phyloP scores from a whole-genome alignment of 108 stramenopile species.

The Tribonema minus region DNA sequence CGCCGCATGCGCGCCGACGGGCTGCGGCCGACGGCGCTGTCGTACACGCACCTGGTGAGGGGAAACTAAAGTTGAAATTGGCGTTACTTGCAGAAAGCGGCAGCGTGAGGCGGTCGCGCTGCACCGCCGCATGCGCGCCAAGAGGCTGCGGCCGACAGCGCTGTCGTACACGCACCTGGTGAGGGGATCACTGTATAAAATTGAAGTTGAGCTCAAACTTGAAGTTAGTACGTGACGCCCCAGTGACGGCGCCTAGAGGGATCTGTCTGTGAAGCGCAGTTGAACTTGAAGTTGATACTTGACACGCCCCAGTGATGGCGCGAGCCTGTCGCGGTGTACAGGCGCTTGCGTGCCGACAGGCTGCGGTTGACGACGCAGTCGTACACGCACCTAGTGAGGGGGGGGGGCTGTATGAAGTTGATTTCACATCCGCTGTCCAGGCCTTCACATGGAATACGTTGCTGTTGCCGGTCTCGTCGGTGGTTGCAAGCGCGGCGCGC shows the following conservation, averaged over 20 bases:
- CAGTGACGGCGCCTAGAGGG: too few relatives aligned
- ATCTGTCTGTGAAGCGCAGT: too few relatives aligned
- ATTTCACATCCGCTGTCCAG: too few relatives aligned
- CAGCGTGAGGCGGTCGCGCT: neutral
- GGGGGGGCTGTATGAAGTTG: neutral
- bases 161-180: constrained; percentile 8
- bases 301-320: constrained; percentile 12
- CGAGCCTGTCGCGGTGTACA: constrained; percentile 3
- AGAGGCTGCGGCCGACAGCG: constrained; percentile 1
- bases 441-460: too few relatives aligned
- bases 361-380: neutral
- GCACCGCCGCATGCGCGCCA: constrained; percentile 3
- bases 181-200: too few relatives aligned
- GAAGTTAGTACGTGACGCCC: too few relatives aligned
- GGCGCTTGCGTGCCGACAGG: neutral
- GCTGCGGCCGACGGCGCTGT: constrained; percentile 1
- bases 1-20: constrained; percentile 5
- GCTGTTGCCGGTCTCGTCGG: too few relatives aligned
- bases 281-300: too few relatives aligned
- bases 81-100: neutral
- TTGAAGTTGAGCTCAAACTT: too few relatives aligned
- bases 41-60: constrained; percentile 7
- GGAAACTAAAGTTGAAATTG: neutral
- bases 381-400: constrained; percentile 9
- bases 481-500: too few relatives aligned